Evolutionary conservation across 2,329 filamentous ascomycete genomes (phyloP).

Genomic region (Colletotrichum incanum): DNA sequence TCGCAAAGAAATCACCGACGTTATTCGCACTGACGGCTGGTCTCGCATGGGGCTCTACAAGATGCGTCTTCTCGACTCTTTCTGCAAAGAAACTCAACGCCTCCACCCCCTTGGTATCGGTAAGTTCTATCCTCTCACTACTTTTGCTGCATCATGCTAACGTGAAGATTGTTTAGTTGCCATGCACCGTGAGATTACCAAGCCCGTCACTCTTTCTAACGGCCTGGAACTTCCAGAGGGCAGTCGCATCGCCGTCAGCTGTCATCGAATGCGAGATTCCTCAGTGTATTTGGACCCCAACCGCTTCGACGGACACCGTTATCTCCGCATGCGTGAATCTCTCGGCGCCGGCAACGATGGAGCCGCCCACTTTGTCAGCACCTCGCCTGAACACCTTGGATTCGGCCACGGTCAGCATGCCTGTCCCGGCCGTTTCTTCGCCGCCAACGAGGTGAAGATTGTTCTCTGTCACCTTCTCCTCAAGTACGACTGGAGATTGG

Average conservation of each 20-base stretch:
- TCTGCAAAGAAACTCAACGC: slow-evolving; percentile 38
- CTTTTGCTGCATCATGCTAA: background rate
- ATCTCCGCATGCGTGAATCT: slow-evolving; percentile 36
- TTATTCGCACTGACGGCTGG: slow-evolving; percentile 44
- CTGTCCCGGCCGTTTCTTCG: slow-evolving; percentile 58
- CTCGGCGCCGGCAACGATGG: slow-evolving; percentile 41
- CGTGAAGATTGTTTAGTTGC: slow-evolving; percentile 1
- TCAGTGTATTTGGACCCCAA: slow-evolving; percentile 28
- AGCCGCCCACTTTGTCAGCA: slow-evolving; percentile 51
- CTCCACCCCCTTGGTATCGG: slow-evolving; percentile 34
- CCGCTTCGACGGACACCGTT: slow-evolving; percentile 36
- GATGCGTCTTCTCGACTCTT: slow-evolving; percentile 38
- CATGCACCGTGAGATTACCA: slow-evolving; percentile 37
- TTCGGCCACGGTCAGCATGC: slow-evolving; percentile 58
- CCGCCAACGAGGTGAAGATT: slow-evolving; percentile 56
- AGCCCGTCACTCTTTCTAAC: slow-evolving; percentile 38
- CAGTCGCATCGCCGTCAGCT: slow-evolving; percentile 34
- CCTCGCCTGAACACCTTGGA: slow-evolving; percentile 47
- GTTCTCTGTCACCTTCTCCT: slow-evolving; percentile 51
- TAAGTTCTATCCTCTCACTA: background rate
- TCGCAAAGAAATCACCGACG: slow-evolving; percentile 45
- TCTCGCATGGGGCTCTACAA: slow-evolving; percentile 37
- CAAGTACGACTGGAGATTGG: slow-evolving; percentile 50
- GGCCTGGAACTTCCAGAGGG: slow-evolving; percentile 38
- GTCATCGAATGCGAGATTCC: slow-evolving; percentile 28